These are phyloP conservation scores for Loxodes magnus DNA, from an alignment of 73 alveolate species.

Conservation along the genomic window DNA sequence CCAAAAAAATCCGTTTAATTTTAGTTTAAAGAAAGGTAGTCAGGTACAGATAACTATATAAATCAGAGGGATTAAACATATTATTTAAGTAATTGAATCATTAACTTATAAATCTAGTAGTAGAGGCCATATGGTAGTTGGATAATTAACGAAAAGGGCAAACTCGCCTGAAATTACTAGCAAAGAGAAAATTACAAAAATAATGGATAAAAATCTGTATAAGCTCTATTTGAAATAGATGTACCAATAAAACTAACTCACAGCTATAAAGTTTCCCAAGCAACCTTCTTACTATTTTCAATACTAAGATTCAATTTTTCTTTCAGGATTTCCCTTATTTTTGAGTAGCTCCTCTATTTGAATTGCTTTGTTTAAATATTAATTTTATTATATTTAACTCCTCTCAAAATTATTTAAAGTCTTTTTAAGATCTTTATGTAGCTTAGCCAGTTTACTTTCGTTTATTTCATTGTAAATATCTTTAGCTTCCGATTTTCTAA, in stretches of 20 bases:
- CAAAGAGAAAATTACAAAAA: background rate
- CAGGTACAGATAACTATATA: conserved; percentile 1
- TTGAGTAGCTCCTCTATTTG: background rate
- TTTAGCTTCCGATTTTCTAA: background rate
- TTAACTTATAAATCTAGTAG: background rate
- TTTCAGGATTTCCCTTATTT: background rate
- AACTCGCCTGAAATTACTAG: conserved; percentile 6
- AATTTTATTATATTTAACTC: background rate
- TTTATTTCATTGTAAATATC: background rate
- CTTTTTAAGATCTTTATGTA: conserved; percentile 1
- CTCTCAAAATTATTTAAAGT: conserved; percentile 2
- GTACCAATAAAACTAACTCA: background rate
- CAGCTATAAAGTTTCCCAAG: background rate
- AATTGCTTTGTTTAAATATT: background rate
- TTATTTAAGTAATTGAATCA: background rate
- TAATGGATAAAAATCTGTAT: background rate
- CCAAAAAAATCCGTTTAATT: conserved; percentile 9
- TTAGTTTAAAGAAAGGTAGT: background rate
- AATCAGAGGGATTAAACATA: conserved; percentile 1
- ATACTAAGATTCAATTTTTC: background rate
- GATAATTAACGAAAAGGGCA: background rate
- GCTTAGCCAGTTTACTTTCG: background rate
- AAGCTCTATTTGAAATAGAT: background rate
- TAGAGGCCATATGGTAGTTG: conserved; percentile 7
- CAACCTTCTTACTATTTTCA: background rate